These are phyloP conservation scores for Stipa capillata DNA, from an alignment of 176 grass and related monocot genomes.

Conservation along the genomic window DNA sequence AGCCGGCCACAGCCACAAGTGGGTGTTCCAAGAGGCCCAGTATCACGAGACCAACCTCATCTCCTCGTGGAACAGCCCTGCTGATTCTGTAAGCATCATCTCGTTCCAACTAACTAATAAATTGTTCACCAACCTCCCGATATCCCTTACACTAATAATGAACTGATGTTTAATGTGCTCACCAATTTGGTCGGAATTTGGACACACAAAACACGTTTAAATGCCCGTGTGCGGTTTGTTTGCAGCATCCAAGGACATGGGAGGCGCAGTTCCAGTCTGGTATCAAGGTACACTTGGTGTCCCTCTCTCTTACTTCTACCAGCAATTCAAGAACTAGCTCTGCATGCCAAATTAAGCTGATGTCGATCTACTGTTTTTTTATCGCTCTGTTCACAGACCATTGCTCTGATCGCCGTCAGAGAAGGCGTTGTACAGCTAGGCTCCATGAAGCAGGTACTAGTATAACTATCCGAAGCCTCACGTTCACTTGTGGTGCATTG, in stretches of 20 bases:
- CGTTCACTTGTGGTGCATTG: background rate
- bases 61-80: conserved; percentile 38
- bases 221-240: background rate
- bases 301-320: background rate
- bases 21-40: conserved; percentile 50
- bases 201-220: background rate
- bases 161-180: background rate
- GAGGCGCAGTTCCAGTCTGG: no score
- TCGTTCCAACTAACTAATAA: background rate
- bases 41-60: conserved; percentile 29
- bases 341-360: background rate
- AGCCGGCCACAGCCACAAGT: conserved; percentile 53
- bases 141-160: background rate
- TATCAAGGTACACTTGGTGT: conserved; percentile 47
- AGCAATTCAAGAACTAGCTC: background rate
- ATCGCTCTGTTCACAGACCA: conserved; percentile 45
- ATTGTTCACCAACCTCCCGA: background rate
- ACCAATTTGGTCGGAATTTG: background rate
- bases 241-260: conserved; percentile 74
- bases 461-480: no score
- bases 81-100: conserved; percentile 43
- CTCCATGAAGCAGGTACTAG: conserved; percentile 71
- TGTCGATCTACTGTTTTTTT: background rate
- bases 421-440: conserved; percentile 91
- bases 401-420: conserved; percentile 80